These are phyloP conservation scores for Caloboletus firmus DNA, from an alignment of 1,284 basidiomycete species.

Conservation along the genomic window DNA sequence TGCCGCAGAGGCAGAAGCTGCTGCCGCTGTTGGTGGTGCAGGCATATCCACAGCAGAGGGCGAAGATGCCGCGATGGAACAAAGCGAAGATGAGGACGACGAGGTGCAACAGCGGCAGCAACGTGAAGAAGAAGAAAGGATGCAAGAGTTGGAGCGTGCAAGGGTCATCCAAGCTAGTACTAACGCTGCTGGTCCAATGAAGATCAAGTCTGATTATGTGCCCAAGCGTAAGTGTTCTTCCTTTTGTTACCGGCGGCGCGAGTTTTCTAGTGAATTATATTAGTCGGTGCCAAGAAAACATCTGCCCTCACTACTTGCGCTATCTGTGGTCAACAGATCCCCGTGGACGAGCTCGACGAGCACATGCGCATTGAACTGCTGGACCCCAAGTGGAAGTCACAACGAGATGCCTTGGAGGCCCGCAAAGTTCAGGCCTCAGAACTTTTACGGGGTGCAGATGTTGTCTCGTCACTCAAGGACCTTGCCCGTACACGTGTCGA, in stretches of 20 bases:
- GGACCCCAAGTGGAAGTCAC: slow-evolving; percentile 97
- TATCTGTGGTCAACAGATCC: slow-evolving; percentile 92
- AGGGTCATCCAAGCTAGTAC: slow-evolving; percentile 76
- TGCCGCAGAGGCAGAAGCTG: slow-evolving; percentile 75
- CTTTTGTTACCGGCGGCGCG: background rate
- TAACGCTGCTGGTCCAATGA: slow-evolving; percentile 83
- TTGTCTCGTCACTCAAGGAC: slow-evolving; percentile 87
- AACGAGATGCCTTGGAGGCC: slow-evolving; percentile 82
- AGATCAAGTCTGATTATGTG: slow-evolving; percentile 96
- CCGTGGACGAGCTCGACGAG: slow-evolving; percentile 92
- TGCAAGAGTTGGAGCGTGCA: slow-evolving; percentile 75
- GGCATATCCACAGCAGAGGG: slow-evolving; percentile 50
- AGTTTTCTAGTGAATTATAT: slow-evolving; percentile 12
- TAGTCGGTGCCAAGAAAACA: slow-evolving; percentile 72
- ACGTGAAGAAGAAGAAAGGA: slow-evolving; percentile 75
- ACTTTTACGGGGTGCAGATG: slow-evolving; percentile 86
- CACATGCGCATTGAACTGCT: slow-evolving; percentile 98
- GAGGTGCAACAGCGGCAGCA: slow-evolving; percentile 63
- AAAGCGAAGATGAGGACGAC: slow-evolving; percentile 75
- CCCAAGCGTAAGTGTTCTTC: slow-evolving; percentile 71
- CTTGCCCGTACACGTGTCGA: slow-evolving; percentile 91
- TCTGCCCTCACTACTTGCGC: slow-evolving; percentile 83
- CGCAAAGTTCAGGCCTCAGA: slow-evolving; percentile 90
- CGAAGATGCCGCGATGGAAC: slow-evolving; percentile 70
- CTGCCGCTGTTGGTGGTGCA: slow-evolving; percentile 62